Evolutionary conservation across 192 early-diverging fungal genomes (phyloP), one percentile per base, ranked within the genome.

Genomic region (Backusella sp.): DNA sequence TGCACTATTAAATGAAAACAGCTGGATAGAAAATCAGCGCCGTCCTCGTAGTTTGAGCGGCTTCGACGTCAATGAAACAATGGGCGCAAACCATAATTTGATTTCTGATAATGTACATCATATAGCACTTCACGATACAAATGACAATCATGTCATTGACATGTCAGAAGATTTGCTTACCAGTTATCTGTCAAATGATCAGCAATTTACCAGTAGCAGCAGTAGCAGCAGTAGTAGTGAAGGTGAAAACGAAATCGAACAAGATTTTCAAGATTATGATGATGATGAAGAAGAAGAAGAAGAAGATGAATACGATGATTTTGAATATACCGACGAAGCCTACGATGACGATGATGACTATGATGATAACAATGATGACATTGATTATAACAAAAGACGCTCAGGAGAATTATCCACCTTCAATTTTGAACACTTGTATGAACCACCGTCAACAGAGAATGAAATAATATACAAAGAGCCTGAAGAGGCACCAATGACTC

Each of bases 391-490:
- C 35, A 37, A 70, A 11, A 44, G 26, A 11, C 69, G 23, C 28
- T 21, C 41, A 37, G 37, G 37, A 42, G 35, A 42, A 41, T 36
- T 36, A 35, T 68, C 66, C 9, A 68, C 69, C 19, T 68, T 37
- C 17, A 68, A 36, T n/a, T 36, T 37, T 32, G 32, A 68, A n/a
- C 35, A 32, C 35, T n/a, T 68, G 34, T 32, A 68, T 68, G 30
- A 70, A 41, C 41, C 42, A 70, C 44, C 17, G 17, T n/a, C 68
- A 69, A 34, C 35, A 69, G 41, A 70, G 6, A 37, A 70, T 70
- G 69, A 36, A 26, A 42, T 42, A 19, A 28, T 72, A 36, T 15
- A 35, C 28, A 32, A 56, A 59, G 72, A 21, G 39, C 49, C 34
- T 30, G 72, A 53, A 59, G 35, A 59, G n/a, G 26, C 36, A 28